A percentile compares a stretch with the other conserved stretches of the same genome.
Conservation (phyloP, 2,329 filamentous ascomycete genomes). For the Beauveria sp. region DNA sequence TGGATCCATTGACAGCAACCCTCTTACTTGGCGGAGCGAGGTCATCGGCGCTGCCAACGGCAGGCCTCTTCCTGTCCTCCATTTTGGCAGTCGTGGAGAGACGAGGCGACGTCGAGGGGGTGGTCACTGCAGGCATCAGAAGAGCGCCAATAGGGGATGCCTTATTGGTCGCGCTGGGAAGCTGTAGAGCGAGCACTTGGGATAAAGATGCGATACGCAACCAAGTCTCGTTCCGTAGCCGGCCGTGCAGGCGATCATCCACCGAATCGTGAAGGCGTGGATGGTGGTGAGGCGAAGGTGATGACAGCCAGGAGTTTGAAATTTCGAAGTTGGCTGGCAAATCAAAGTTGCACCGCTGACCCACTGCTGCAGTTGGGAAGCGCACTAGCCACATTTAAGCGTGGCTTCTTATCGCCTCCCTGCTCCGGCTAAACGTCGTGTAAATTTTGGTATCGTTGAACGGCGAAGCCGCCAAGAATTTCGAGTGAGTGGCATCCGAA, state of each 20-base stretch:
- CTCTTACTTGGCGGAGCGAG: conserved; percentile 85
- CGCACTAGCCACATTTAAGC: conserved; percentile 24
- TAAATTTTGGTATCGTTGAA: conserved; percentile 1
- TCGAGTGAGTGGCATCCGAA: conserved; percentile 16
- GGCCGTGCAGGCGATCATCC: conserved; percentile 28
- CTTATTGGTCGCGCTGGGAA: conserved; percentile 22
- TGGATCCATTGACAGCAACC: conserved; percentile 77
- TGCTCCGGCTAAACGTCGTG: conserved; percentile 28
- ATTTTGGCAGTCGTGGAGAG: conserved; percentile 86
- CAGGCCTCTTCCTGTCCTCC: conserved; percentile 98
- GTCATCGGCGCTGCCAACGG: conserved; percentile 71
- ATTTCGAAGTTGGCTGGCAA: conserved; percentile 38
- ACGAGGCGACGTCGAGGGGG: conserved; percentile 61
- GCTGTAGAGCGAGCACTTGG: conserved; percentile 22
- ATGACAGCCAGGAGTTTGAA: conserved; percentile 33
- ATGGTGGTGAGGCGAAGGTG: conserved; percentile 27
- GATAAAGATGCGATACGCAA: conserved; percentile 22
- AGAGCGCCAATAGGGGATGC: conserved; percentile 21
- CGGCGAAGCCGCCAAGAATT: conserved; percentile 22
- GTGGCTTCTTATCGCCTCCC: conserved; percentile 24
- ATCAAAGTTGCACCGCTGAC: conserved; percentile 27
- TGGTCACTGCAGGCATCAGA: conserved; percentile 86
- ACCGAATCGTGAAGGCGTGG: conserved; percentile 24
- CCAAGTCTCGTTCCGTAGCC: conserved; percentile 28
- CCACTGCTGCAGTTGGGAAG: conserved; percentile 29